Evolutionary conservation across 805 yeast genomes (phyloP), one percentile per base, ranked within the genome.

Genomic region (Grigorovia yakushimaensis): DNA sequence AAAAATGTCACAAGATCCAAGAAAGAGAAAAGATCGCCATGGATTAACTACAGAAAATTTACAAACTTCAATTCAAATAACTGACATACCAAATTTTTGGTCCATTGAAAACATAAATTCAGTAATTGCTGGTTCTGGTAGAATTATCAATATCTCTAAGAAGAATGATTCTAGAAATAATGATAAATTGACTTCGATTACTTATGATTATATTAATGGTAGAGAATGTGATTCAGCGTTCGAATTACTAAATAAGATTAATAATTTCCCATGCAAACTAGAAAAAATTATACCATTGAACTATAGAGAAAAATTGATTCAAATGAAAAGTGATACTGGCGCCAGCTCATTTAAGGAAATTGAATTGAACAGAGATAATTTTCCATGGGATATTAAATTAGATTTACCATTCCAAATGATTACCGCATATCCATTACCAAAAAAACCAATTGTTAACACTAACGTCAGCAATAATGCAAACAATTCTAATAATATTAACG

Each of bases 71-170:
- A 52, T 65, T 17, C 60, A 56, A 43, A 48, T 63, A 21, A 57
- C 59, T 1, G 76, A 74, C 54, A 67, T 84, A 23, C 93, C 93
- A 0, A 74, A 74, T 53, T 81, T 80, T 51, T 84, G 93, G 93
- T 79, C 73, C 51, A 81, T 76, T 47, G 77, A 76, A 44, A 76
- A 73, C 15, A 69, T 84, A 35, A 76, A 79, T 46, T 76, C 80
- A 24, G 76, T 84, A 10, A 81, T 83, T 21, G 80, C 84, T 46
- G 89, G 89, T 1, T 73, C 84, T 9, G 93, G 93, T 1, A 75
- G 77, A 2, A 77, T 84, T 22, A 79, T 80, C 15, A 86, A 81
- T 52, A 82, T 83, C 8, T 72, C 49, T 3, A 43, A 56, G 2
- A 58, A 54, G 48, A 53, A 50, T 13, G 65, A 62, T 44, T 62